Conservation (phyloP, 352 stramenopile species). For the Phytophthora tentaculata region DNA sequence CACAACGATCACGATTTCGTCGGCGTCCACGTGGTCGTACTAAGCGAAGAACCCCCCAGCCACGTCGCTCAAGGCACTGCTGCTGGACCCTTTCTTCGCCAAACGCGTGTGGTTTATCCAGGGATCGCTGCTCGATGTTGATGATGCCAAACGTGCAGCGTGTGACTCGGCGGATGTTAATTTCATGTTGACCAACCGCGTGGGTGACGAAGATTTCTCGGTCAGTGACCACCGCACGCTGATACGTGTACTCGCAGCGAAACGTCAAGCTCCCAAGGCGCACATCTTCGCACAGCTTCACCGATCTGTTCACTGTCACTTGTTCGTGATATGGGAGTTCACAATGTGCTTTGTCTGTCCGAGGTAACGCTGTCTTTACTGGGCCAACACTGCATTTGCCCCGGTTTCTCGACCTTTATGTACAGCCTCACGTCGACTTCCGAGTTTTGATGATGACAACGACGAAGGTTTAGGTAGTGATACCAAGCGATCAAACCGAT, state of each 20-base stretch:
- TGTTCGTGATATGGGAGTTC: conserved; percentile 76
- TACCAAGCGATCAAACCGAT: conserved; percentile 34
- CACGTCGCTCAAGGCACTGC: conserved; percentile 72
- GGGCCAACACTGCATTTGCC: conserved; percentile 87
- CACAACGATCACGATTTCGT: conserved; percentile 88
- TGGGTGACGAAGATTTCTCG: conserved; percentile 71
- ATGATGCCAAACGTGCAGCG: conserved; percentile 76
- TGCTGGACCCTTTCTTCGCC: conserved; percentile 86
- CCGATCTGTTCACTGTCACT: conserved; percentile 73
- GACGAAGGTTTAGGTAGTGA: conserved; percentile 43
- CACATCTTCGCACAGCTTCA: conserved; percentile 81
- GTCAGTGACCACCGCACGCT: conserved; percentile 80
- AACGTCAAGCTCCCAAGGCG: conserved; percentile 58
- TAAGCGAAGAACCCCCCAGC: conserved; percentile 81
- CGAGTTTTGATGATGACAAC: conserved; percentile 58
- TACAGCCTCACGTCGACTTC: conserved; percentile 88
- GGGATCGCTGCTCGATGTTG: conserved; percentile 78
- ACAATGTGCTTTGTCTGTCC: conserved; percentile 82
- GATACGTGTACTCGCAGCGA: conserved; percentile 81
- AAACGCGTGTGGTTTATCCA: conserved; percentile 87
- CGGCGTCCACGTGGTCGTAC: conserved; percentile 78
- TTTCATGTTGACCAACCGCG: conserved; percentile 77
- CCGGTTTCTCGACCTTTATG: conserved; percentile 88
- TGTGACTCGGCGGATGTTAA: conserved; percentile 72
- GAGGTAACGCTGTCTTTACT: conserved; percentile 83